These are phyloP conservation scores for Nyctanthes arbortristis DNA, from an alignment of 257 asterid species.

Conservation along the genomic window DNA sequence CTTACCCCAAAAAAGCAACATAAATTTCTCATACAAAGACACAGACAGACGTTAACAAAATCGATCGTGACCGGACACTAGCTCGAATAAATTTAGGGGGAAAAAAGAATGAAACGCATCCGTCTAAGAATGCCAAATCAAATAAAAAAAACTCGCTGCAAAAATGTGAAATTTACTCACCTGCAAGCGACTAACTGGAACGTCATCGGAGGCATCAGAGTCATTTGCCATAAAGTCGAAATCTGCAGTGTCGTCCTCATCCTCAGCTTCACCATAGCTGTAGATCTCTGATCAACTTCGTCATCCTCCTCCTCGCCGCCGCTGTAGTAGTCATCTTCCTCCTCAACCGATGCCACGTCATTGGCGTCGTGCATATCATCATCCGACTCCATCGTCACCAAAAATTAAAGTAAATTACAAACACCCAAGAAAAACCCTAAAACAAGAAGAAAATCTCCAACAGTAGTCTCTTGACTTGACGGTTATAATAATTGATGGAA, in stretches of 20 bases:
- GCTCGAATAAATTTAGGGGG: neutral
- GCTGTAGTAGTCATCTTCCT: constrained; percentile 74
- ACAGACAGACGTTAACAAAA: neutral
- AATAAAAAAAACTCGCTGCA: neutral
- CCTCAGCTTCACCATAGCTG: constrained; percentile 38
- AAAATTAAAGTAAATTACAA: neutral
- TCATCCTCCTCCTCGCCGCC: too few relatives aligned
- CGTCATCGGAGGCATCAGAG: constrained; percentile 50
- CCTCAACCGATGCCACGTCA: constrained; percentile 76
- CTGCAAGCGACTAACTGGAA: constrained; percentile 62
- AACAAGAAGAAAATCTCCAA: neutral
- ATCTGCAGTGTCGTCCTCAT: constrained; percentile 9
- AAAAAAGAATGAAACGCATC: neutral
- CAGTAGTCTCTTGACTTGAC: neutral
- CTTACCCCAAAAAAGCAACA: neutral
- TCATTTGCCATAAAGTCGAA: too few relatives aligned
- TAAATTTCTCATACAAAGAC: too few relatives aligned
- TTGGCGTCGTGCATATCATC: constrained; percentile 97
- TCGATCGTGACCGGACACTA: neutral
- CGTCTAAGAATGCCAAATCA: neutral
- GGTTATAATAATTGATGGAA: neutral
- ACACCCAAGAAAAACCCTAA: too few relatives aligned
- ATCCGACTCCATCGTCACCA: constrained; percentile 63
- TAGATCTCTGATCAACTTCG: too few relatives aligned
- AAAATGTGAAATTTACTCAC: constrained; percentile 26